phyloP scores from a whole-genome alignment of 176 grass and related monocot genomes.

The Lolium rigidum region DNA sequence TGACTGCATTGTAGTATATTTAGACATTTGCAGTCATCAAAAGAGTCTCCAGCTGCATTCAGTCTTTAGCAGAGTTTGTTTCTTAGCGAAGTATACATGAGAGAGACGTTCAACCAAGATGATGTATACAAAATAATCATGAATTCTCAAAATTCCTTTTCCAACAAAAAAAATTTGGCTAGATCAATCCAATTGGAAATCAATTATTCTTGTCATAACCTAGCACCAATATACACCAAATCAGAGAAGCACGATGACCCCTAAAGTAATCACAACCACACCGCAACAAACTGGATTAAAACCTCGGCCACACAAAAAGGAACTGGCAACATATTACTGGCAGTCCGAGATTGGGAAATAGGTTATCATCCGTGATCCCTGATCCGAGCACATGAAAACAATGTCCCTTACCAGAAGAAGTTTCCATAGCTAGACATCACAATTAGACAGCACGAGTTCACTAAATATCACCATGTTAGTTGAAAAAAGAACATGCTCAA shows the following conservation, averaged over 20 bases:
- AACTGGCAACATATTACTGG: neutral
- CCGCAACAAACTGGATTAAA: neutral
- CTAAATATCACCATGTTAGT: too few species aligned
- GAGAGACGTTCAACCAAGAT: neutral
- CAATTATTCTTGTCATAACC: neutral
- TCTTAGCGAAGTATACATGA: too few species aligned
- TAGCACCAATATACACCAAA: too few species aligned
- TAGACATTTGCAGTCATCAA: neutral
- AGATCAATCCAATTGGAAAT: neutral
- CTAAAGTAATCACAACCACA: neutral
- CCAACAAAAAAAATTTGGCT: neutral
- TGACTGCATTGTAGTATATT: neutral
- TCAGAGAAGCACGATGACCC: neutral
- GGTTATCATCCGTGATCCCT: neutral
- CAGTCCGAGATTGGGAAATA: neutral
- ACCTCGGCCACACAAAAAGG: neutral
- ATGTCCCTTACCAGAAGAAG: neutral
- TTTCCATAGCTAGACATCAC: neutral
- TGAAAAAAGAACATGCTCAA: too few species aligned
- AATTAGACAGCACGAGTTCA: neutral
- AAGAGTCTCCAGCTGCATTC: too few species aligned
- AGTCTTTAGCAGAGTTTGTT: too few species aligned
- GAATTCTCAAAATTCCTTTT: conserved; percentile 6
- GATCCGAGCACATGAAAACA: neutral
- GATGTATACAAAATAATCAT: neutral